Conservation (phyloP, 1,139 yeast genomes). For the Geotrichum cucujoidarum region DNA sequence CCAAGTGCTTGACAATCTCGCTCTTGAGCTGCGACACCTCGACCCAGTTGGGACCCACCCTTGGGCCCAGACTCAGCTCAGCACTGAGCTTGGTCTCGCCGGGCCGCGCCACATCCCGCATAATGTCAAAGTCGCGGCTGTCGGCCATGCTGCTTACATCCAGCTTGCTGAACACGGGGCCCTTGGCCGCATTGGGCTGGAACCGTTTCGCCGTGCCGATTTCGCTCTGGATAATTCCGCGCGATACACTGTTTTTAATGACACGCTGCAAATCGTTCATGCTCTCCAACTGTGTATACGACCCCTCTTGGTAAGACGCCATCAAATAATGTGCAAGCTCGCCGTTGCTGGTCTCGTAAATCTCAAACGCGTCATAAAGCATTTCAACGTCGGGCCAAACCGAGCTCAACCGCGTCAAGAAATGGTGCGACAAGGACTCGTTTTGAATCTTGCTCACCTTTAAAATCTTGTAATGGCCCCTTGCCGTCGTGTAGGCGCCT, state of each 20-base stretch:
- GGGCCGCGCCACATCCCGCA: conserved; percentile 24
- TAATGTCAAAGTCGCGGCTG: conserved; percentile 32
- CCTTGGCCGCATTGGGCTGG: conserved; percentile 20
- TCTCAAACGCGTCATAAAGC: conserved; percentile 31
- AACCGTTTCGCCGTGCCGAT: conserved; percentile 11
- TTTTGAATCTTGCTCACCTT: conserved; percentile 72
- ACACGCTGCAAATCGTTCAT: conserved; percentile 43
- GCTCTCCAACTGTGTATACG: conserved; percentile 59
- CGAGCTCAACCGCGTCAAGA: conserved; percentile 47
- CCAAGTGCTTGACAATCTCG: conserved; percentile 25
- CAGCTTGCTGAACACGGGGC: conserved; percentile 14
- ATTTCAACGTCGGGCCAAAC: conserved; percentile 36
- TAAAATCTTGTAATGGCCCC: conserved; percentile 48
- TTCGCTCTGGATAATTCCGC: conserved; percentile 23
- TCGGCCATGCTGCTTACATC: conserved; percentile 23
- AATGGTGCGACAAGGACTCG: conserved; percentile 63
- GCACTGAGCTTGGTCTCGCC: conserved; percentile 19
- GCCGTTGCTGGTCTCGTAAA: conserved; percentile 46
- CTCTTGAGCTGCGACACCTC: conserved; percentile 25
- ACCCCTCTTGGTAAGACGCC: conserved; percentile 49
- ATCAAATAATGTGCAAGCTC: conserved; percentile 48
- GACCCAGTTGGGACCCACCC: conserved; percentile 27
- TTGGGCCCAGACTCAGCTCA: conserved; percentile 26
- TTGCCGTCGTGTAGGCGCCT: conserved; percentile 52
- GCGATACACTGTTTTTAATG: conserved; percentile 28